These are phyloP conservation scores for Suillus variegatus DNA, from an alignment of 768 basidiomycete genomes.

Conservation along the genomic window DNA sequence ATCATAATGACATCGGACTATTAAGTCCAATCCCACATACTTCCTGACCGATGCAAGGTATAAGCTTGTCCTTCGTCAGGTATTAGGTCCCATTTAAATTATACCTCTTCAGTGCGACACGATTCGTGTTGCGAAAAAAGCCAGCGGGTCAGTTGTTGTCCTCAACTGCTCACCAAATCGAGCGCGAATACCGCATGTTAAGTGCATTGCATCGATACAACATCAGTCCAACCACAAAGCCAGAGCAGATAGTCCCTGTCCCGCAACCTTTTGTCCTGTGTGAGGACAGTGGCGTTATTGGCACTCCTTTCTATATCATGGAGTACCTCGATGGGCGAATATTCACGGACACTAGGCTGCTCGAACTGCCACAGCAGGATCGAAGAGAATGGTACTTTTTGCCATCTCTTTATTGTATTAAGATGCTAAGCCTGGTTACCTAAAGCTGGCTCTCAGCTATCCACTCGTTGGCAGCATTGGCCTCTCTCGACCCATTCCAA, in stretches of 20 bases:
- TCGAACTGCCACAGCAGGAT: conserved; percentile 60
- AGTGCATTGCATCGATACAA: conserved; percentile 79
- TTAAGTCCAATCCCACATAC: conserved; percentile 94
- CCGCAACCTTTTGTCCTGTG: conserved; percentile 86
- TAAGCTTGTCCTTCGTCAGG: conserved; percentile 21
- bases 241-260: conserved; percentile 68
- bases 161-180: conserved; percentile 91
- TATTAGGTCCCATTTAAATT: conserved; percentile 3
- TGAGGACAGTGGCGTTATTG: conserved; percentile 73
- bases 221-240: conserved; percentile 45
- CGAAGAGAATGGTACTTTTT: conserved; percentile 66
- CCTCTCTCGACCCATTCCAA: conserved; percentile 59
- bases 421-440: neutral
- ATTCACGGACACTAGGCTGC: conserved; percentile 84
- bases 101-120: conserved; percentile 42
- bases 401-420: no score
- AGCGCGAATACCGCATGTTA: conserved; percentile 88
- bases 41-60: conserved; percentile 81
- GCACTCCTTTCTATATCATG: conserved; percentile 96
- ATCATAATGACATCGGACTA: neutral
- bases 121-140: conserved; percentile 90
- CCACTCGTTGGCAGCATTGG: conserved; percentile 66
- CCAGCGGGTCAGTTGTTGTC: conserved; percentile 87
- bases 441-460: conserved; percentile 79
- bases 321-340: conserved; percentile 93